phyloP scores from a whole-genome alignment of 2,329 filamentous ascomycete genomes.

The Penicillium sp. region DNA sequence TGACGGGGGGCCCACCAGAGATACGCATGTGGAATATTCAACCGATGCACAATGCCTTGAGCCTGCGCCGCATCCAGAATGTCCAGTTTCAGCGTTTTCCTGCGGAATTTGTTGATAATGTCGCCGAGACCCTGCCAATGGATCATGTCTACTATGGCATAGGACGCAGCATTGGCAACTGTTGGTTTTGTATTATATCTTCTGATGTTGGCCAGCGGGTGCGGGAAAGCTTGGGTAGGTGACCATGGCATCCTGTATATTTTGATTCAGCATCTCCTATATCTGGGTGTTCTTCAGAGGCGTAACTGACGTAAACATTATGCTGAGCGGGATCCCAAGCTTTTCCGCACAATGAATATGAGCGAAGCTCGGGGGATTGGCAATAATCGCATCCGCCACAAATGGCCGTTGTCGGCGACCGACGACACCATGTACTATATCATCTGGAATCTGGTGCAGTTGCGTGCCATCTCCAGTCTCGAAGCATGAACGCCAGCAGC shows the following conservation, averaged over 20 bases:
- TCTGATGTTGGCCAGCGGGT: not conserved
- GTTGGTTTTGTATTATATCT: not conserved
- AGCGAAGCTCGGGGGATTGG: slow-evolving; percentile 43
- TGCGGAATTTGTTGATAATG: not conserved
- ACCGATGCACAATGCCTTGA: not conserved
- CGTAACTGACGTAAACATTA: slow-evolving; percentile 24
- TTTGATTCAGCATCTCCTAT: not conserved
- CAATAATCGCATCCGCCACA: slow-evolving; percentile 42
- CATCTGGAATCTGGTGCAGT: not conserved
- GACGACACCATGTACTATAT: not conserved
- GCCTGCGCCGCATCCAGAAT: not conserved
- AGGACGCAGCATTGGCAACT: not conserved
- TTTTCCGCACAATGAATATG: slow-evolving; percentile 41
- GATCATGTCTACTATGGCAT: not conserved
- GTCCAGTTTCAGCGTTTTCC: not conserved
- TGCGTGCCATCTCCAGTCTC: slow-evolving; percentile 60
- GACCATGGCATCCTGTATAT: slow-evolving; percentile 3
- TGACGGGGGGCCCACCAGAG: slow-evolving; percentile 1
- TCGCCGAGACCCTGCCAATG: not conserved
- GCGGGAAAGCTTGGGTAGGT: not conserved
- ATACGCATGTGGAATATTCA: slow-evolving; percentile 3
- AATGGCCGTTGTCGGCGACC: slow-evolving; percentile 17
- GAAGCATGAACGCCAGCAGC: slow-evolving; percentile 74
- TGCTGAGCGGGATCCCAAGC: slow-evolving; percentile 38
- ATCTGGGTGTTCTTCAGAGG: not conserved